Evolutionary conservation across 2,329 filamentous ascomycete genomes (phyloP).

Genomic region (Microascus cirrosus): DNA sequence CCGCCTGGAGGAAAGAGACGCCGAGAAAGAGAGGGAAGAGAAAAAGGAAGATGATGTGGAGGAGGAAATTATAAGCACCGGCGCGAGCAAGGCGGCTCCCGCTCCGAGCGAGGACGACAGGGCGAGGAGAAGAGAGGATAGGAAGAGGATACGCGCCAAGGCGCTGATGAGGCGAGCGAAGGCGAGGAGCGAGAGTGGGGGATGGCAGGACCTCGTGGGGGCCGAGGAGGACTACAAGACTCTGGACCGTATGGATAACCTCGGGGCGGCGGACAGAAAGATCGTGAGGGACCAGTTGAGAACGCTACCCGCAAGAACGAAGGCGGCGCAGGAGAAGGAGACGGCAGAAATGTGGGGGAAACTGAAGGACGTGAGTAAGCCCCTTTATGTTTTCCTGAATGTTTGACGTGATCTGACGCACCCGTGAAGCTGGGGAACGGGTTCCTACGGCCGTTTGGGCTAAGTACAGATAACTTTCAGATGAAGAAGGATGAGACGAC

Average conservation of each 20-base stretch:
- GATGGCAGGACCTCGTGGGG: constrained; percentile 70
- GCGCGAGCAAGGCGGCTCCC: constrained; percentile 29
- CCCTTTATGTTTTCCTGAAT: not conserved
- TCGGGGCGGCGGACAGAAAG: constrained; percentile 55
- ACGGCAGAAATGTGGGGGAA: constrained; percentile 98
- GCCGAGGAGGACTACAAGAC: constrained; percentile 71
- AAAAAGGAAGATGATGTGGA: constrained; percentile 32
- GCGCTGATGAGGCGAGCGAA: constrained; percentile 69
- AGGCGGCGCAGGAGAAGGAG: constrained; percentile 74
- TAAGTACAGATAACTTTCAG: constrained; percentile 90
- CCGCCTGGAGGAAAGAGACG: constrained; percentile 31
- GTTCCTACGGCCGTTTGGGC: constrained; percentile 81
- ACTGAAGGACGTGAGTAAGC: constrained; percentile 59
- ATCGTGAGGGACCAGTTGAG: constrained; percentile 57
- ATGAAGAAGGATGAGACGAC: constrained; percentile 84
- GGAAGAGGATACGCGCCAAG: constrained; percentile 70
- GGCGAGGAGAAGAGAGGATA: constrained; percentile 36
- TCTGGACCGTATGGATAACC: constrained; percentile 44
- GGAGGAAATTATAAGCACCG: constrained; percentile 49
- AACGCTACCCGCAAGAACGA: constrained; percentile 55
- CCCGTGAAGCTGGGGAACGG: constrained; percentile 66
- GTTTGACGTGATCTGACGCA: not conserved
- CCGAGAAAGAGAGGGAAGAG: constrained; percentile 21
- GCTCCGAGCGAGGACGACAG: constrained; percentile 12
- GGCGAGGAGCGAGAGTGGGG: constrained; percentile 57